Base-by-base conservation (phyloP, 148 eudicot genomes). In the Vaccinium darrowii region DNA sequence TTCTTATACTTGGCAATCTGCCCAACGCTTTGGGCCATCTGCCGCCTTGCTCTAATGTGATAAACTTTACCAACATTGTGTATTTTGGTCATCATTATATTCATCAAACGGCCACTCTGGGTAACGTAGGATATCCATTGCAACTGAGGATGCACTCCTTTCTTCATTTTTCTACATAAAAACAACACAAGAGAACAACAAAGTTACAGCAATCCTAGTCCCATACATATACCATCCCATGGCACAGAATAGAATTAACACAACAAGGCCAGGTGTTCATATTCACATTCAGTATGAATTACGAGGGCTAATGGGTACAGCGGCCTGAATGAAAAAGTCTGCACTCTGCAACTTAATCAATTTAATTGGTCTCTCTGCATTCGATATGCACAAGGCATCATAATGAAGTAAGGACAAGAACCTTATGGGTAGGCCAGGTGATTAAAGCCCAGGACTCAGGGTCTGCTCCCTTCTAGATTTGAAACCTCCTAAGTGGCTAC, bases 21-120 rank as follows among this genome's bases (percentile, higher is more conserved):
- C 5, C 97, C 97, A 60, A 92, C 78, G 84, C 91, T 92, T 82
- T 92, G 87, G 84, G 97, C 96, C 98, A 92, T 94, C 88, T 95
- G 95, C 58, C 94, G 88, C 80, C 89, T 92, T 7, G 96, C 98
- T 85, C 98, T 90, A 52, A 92, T 86, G 86, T 95, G 99, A 88
- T 92, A 92, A 33, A 95, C 99, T 90, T 96, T 96, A 78, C 98
- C 97, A 62, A 80, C 90, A 69, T 90, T 85, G 88, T 93, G 93
- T 75, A 95, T 93, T 79, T 89, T 96, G 86, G 93, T 90, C 98
- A 96, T 94, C 98, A 93, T 92, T 33, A 96, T 94, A 56, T 91
- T 87, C 79, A 93, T 85, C 93, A 86, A 78, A n/a, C 88, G 82
- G 25, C 88, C 88, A 86, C 85, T 82, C 19, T 92, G 95, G 51